Conservation (phyloP, 1,284 basidiomycete species). For the Boletellus dicymbophilus region DNA sequence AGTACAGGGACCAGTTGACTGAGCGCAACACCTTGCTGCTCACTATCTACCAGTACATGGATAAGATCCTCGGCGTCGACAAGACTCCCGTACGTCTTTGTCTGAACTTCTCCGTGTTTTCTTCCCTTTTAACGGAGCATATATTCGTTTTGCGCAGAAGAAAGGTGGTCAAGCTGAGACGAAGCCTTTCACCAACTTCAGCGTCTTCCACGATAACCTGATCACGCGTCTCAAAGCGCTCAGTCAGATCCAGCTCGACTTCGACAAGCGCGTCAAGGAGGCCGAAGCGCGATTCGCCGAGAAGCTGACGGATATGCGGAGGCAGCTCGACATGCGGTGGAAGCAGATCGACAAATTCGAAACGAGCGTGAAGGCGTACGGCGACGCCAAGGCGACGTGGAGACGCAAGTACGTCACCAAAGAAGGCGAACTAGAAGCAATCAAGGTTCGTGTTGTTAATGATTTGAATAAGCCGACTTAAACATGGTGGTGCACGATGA, state of each 20-base stretch:
- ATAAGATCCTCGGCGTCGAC: slow-evolving; percentile 90
- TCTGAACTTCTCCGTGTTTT: background rate
- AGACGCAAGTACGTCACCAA: slow-evolving; percentile 80
- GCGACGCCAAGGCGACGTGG: slow-evolving; percentile 87
- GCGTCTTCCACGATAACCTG: slow-evolving; percentile 94
- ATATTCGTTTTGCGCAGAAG: slow-evolving; percentile 60
- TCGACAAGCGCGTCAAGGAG: slow-evolving; percentile 86
- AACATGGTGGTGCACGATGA: too few species aligned
- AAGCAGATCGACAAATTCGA: slow-evolving; percentile 95
- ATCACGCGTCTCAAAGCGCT: slow-evolving; percentile 84
- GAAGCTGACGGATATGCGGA: slow-evolving; percentile 77
- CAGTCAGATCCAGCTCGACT: slow-evolving; percentile 81
- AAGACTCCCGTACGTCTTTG: slow-evolving; percentile 69
- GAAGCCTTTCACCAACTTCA: slow-evolving; percentile 92
- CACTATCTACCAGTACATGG: slow-evolving; percentile 94
- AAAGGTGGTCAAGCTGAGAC: slow-evolving; percentile 75
- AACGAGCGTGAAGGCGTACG: slow-evolving; percentile 79
- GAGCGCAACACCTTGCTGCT: slow-evolving; percentile 91
- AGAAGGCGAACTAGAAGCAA: slow-evolving; percentile 86
- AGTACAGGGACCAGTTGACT: slow-evolving; percentile 88
- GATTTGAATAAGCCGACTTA: too few species aligned
- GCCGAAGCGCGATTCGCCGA: slow-evolving; percentile 74
- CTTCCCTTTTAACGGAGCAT: background rate
- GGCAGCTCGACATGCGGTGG: slow-evolving; percentile 88
- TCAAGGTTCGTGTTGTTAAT: slow-evolving; percentile 56